phyloP scores from a whole-genome alignment of 306 rosid species.

The Abrus precatorius region DNA sequence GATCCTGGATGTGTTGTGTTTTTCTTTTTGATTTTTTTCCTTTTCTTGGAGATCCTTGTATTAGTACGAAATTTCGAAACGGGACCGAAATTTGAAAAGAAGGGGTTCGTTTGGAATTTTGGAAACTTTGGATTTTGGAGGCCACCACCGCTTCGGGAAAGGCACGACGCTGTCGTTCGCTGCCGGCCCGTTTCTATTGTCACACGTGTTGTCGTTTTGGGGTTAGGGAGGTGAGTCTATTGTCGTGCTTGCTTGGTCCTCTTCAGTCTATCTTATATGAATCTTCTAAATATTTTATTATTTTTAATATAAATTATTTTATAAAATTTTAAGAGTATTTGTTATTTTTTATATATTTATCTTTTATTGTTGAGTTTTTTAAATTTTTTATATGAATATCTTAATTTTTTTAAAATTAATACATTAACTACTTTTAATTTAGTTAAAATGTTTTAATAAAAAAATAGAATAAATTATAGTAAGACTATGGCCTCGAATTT shows the following conservation, averaged over 20 bases:
- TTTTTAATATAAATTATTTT: no score
- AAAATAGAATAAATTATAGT: no score
- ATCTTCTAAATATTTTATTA: no score
- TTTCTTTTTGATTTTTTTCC: neutral
- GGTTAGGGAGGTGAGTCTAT: neutral
- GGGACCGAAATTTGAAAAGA: conserved; percentile 50
- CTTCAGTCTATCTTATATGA: no score
- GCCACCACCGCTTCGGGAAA: conserved; percentile 2
- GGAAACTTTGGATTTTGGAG: neutral
- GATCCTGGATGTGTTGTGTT: conserved; percentile 43
- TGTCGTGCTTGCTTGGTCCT: neutral
- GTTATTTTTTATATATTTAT: no score
- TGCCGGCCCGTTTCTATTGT: conserved; percentile 57
- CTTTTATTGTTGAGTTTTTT: no score
- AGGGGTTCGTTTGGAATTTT: conserved; percentile 35
- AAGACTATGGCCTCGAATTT: no score
- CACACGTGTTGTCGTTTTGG: conserved; percentile 41
- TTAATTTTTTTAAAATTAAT: no score
- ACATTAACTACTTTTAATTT: no score
- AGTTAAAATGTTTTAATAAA: no score
- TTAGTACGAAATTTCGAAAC: conserved; percentile 42
- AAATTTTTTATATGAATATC: no score
- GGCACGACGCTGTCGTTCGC: conserved; percentile 26
- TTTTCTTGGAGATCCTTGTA: conserved; percentile 45
- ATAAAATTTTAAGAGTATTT: no score